Conservation (phyloP, 805 yeast species). For the Candida cerambycidarum region DNA sequence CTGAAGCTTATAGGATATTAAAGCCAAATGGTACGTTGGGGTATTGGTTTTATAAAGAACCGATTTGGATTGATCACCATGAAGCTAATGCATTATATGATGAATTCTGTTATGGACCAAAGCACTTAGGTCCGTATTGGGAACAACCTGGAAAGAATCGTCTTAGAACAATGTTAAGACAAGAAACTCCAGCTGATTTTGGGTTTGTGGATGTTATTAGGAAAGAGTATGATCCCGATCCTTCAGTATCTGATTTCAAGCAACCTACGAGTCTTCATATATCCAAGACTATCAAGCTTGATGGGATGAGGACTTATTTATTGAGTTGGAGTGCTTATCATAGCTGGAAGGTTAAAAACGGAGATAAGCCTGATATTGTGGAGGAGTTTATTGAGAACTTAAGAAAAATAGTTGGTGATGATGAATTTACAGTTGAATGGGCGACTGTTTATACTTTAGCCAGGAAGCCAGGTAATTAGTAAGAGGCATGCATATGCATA, state of each 20-base stretch:
- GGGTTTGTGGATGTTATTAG: constrained; percentile 40
- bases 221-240: constrained; percentile 29
- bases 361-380: constrained; percentile 42
- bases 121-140: constrained; percentile 49
- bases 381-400: constrained; percentile 41
- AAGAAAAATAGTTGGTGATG: constrained; percentile 45
- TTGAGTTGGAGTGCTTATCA: constrained; percentile 72
- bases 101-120: constrained; percentile 19
- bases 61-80: constrained; percentile 46
- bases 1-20: constrained; percentile 49
- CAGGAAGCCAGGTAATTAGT: constrained; percentile 13
- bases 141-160: constrained; percentile 48
- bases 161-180: constrained; percentile 21
- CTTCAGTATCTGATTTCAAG: constrained; percentile 16
- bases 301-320: constrained; percentile 38
- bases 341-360: constrained; percentile 43
- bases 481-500: too few relatives aligned
- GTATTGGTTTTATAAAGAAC: constrained; percentile 79
- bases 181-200: constrained; percentile 23
- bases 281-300: constrained; percentile 16
- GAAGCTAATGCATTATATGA: constrained; percentile 54
- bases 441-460: constrained; percentile 57
- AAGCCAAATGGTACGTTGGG: constrained; percentile 68
- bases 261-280: constrained; percentile 18
- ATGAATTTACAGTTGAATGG: constrained; percentile 49